Evolutionary conservation across 106 monocot genomes (phyloP).

Genomic region (Alisma plantagoaquatica): DNA sequence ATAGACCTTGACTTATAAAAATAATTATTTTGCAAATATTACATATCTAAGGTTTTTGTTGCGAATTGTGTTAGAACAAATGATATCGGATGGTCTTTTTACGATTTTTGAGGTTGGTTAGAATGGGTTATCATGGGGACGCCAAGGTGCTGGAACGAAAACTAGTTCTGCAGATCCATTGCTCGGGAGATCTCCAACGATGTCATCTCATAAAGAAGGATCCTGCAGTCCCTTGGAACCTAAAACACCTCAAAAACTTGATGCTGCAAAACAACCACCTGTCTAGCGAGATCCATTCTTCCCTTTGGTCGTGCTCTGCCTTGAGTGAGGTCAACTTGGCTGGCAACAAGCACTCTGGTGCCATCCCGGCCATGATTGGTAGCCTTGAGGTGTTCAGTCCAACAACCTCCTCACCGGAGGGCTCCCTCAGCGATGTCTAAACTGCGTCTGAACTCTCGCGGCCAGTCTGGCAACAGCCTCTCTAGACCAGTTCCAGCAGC

Average conservation of each 20-base stretch:
- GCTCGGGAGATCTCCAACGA: constrained; percentile 45
- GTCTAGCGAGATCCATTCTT: constrained; percentile 28
- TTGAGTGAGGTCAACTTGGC: constrained; percentile 34
- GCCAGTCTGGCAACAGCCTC: constrained; percentile 32
- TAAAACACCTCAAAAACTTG: constrained; percentile 25
- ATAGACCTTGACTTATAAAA: no score
- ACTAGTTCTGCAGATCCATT: constrained; percentile 47
- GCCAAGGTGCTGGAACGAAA: constrained; percentile 29
- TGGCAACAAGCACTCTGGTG: constrained; percentile 39
- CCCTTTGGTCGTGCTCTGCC: constrained; percentile 27
- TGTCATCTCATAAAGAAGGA: constrained; percentile 18
- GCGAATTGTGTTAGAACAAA: no score
- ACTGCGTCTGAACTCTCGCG: constrained; percentile 23
- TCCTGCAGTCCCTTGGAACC: constrained; percentile 47
- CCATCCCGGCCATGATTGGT: constrained; percentile 31
- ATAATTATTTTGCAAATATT: no score
- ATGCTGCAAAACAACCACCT: constrained; percentile 30
- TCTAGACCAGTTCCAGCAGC: constrained; percentile 38
- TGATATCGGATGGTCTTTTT: no score
- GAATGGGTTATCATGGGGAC: no score
- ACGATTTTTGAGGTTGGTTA: no score
- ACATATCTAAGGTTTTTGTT: no score
- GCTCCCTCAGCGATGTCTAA: constrained; percentile 29
- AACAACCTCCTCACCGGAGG: constrained; percentile 39
- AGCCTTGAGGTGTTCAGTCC: constrained; percentile 26